Percentiles rank a stretch among this genome's conserved stretches.
Conservation (phyloP, 768 basidiomycete species). For the Cyclocybe aegerita region DNA sequence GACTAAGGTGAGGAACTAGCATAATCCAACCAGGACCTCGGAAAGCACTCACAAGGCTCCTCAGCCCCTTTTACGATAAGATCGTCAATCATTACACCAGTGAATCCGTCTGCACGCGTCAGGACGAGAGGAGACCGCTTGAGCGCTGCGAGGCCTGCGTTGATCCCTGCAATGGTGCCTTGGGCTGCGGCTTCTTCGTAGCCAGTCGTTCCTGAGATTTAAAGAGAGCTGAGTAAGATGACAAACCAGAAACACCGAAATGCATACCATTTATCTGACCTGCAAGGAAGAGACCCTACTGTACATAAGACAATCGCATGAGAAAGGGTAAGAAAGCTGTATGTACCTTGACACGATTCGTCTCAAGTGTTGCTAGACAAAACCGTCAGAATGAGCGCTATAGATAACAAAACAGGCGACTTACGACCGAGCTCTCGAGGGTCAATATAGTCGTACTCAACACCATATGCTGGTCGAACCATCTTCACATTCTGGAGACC, state of each 20-base stretch:
- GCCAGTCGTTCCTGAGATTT: conserved; percentile 71
- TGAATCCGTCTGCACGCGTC: conserved; percentile 82
- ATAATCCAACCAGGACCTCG: neutral
- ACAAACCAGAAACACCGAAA: neutral
- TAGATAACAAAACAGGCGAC: conserved; percentile 23
- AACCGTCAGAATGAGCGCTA: neutral
- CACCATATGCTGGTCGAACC: conserved; percentile 85
- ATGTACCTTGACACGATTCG: conserved; percentile 72
- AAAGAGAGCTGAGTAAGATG: neutral
- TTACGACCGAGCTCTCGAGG: conserved; percentile 74
- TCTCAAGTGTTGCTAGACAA: conserved; percentile 74
- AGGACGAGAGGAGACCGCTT: conserved; percentile 57
- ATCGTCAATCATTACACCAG: conserved; percentile 93
- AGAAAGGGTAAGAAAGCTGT: neutral
- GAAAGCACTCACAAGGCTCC: conserved; percentile 72
- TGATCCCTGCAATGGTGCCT: conserved; percentile 84
- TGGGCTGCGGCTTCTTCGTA: conserved; percentile 95
- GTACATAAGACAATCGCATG: neutral
- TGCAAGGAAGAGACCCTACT: conserved; percentile 79
- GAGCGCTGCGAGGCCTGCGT: conserved; percentile 74
- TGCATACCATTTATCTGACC: conserved; percentile 84
- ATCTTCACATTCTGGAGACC: conserved; percentile 86
- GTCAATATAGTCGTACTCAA: conserved; percentile 91
- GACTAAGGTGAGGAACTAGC: conserved; percentile 2
- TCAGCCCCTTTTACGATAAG: conserved; percentile 85